These are phyloP conservation scores for Scheffersomyces amazonensis DNA, from an alignment of 805 yeast species.

Conservation along the genomic window DNA sequence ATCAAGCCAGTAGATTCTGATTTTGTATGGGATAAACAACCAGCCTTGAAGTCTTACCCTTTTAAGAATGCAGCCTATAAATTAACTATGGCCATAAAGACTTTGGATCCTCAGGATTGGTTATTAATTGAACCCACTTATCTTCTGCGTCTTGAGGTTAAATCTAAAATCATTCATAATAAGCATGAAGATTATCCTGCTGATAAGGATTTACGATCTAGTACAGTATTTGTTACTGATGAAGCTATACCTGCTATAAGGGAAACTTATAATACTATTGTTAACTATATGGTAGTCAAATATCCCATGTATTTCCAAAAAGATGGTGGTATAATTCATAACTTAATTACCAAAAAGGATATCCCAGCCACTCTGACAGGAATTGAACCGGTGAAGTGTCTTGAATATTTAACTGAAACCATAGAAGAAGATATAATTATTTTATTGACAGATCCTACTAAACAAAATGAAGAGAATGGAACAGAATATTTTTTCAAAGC, in stretches of 20 bases:
- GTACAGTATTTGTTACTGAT: constrained; percentile 30
- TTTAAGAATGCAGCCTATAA: constrained; percentile 59
- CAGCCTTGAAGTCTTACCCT: constrained; percentile 38
- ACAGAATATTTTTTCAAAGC: constrained; percentile 41
- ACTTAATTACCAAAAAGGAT: constrained; percentile 22
- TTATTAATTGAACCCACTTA: constrained; percentile 37
- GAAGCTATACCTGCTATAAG: constrained; percentile 33
- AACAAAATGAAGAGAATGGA: constrained; percentile 25
- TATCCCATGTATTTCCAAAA: constrained; percentile 36
- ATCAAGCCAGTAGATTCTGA: constrained; percentile 15
- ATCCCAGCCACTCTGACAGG: constrained; percentile 15
- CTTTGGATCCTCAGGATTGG: constrained; percentile 37
- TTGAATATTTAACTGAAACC: constrained; percentile 22
- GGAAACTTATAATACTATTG: constrained; percentile 31
- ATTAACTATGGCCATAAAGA: constrained; percentile 61
- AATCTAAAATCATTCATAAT: constrained; percentile 26
- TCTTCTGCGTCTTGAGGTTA: constrained; percentile 20
- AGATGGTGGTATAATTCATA: constrained; percentile 16
- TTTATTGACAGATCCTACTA: constrained; percentile 30
- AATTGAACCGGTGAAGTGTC: constrained; percentile 11
- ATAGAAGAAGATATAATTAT: constrained; percentile 43
- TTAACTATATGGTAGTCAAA: constrained; percentile 31
- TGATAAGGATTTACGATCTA: constrained; percentile 20
- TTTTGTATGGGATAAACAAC: constrained; percentile 24
- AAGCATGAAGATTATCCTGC: constrained; percentile 29